Conservation (phyloP, 164 flowering plant genomes). For the Akebia trifoliata region DNA sequence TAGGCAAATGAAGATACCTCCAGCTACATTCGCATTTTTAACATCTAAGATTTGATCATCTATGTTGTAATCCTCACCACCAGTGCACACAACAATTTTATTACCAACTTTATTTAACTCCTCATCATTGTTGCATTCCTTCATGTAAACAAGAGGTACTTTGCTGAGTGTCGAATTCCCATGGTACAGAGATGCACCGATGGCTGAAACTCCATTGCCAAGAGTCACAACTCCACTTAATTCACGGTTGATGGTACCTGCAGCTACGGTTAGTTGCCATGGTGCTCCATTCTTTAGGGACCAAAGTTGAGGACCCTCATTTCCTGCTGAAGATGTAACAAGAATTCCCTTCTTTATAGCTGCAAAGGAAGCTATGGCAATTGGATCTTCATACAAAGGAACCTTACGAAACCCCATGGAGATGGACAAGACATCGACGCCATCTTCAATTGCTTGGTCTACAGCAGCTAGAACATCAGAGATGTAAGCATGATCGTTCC, state of each 20-base stretch:
- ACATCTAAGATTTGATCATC: not conserved
- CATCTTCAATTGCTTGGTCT: slow-evolving; percentile 13
- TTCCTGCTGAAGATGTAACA: slow-evolving; percentile 16
- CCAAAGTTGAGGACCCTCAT: slow-evolving; percentile 11
- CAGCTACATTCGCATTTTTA: not conserved
- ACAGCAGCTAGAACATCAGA: slow-evolving; percentile 8
- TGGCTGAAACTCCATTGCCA: slow-evolving; percentile 2
- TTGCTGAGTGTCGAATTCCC: not conserved
- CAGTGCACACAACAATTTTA: slow-evolving; percentile 10
- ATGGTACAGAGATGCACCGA: slow-evolving; percentile 1
- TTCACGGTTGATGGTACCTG: slow-evolving; percentile 14
- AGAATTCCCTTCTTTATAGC: slow-evolving; percentile 10
- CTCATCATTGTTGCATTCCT: not conserved
- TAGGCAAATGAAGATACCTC: slow-evolving; percentile 5
- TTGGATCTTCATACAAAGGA: not conserved
- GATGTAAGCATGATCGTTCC: not conserved
- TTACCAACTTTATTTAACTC: not conserved
- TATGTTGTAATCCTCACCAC: not conserved
- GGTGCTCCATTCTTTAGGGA: slow-evolving; percentile 8
- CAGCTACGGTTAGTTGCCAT: slow-evolving; percentile 23
- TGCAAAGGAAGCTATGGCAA: slow-evolving; percentile 14
- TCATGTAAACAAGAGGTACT: slow-evolving; percentile 8
- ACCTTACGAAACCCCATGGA: not conserved
- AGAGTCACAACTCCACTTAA: slow-evolving; percentile 7
- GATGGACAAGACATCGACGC: slow-evolving; percentile 8